Evolutionary conservation across 768 basidiomycete genomes (phyloP).

Genomic region (Lactarius deliciosus): DNA sequence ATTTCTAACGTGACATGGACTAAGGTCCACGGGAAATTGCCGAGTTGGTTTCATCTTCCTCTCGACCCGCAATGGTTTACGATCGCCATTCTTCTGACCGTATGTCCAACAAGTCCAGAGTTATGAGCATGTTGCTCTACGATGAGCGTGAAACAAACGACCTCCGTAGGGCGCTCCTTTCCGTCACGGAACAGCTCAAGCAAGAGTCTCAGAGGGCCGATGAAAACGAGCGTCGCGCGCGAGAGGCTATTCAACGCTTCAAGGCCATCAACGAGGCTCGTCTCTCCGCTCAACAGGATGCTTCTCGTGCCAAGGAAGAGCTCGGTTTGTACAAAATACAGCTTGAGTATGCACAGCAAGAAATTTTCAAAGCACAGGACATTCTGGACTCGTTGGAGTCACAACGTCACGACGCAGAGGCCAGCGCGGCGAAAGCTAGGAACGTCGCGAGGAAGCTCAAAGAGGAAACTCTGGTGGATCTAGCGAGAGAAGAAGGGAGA

Average conservation of each 20-base stretch:
- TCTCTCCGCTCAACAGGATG: constrained; percentile 35
- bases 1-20: not conserved
- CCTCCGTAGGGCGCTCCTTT: constrained; percentile 40
- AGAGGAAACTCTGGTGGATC: constrained; percentile 47
- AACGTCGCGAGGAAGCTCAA: constrained; percentile 46
- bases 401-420: constrained; percentile 51
- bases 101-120: constrained; percentile 22
- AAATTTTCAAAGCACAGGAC: constrained; percentile 55
- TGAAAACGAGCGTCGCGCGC: constrained; percentile 38
- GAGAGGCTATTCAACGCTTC: constrained; percentile 35
- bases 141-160: constrained; percentile 45
- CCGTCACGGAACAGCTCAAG: constrained; percentile 42
- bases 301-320: constrained; percentile 45
- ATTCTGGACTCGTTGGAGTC: constrained; percentile 49
- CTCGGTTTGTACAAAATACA: constrained; percentile 56
- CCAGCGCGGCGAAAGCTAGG: constrained; percentile 46
- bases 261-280: constrained; percentile 38
- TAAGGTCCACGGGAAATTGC: constrained; percentile 9
- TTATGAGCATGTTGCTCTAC: constrained; percentile 36
- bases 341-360: constrained; percentile 57
- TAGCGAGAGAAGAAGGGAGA: constrained; percentile 55
- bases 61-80: not conserved
- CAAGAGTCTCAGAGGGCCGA: constrained; percentile 40
- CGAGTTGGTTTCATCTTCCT: constrained; percentile 16
- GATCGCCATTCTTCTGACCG: constrained; percentile 26